Evolutionary conservation across 169 alveolate genomes (phyloP), one percentile per base, ranked within the genome.

Genomic region (Plasmodium knowlesi): DNA sequence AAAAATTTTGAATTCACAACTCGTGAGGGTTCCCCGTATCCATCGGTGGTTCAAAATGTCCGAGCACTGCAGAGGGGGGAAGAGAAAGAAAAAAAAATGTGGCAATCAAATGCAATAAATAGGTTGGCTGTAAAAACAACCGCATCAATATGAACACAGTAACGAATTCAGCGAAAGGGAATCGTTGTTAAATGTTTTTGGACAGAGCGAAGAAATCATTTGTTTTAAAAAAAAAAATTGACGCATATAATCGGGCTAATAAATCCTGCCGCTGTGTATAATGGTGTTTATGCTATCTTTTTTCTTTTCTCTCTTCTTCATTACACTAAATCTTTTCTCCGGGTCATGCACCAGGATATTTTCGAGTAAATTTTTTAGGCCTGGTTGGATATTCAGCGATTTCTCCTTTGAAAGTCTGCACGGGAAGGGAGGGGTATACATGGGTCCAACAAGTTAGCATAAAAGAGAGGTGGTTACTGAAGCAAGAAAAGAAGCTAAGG

Each of bases 1-100:
- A 89, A 89, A 89, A 54, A 89, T 89, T 89, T 80, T 76, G 37
- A 89, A 89, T 89, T 89, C 94, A 28, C 83, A 89, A 8, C 94
- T 89, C 34, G 94, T 57, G 19, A 89, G 89, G 6, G 94, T 89
- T 76, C 94, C 94, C 25, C 94, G 46, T 57, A 89, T 89, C 94
- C 94, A 89, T 16, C 94, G 81, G 71, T 89, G 94, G 74, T 67
- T 89, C 53, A 89, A 53, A 57, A 89, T 89, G 54, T 89, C 94
- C 4, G 94, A 32, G 70, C 94, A 89, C 93, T 85, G 80, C 34
- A 57, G 57, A 84, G 41, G 25, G n/a, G 53, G 28, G 92, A 32
- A 34, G 76, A 39, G 57, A 50, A 84, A 71, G 54, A 50, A 71
- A 50, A 50, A 41, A 84, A 34, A 85, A 43, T n/a, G 37, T 50